Conservation (phyloP, 257 asterid species). For the Marsdenia floribunda region DNA sequence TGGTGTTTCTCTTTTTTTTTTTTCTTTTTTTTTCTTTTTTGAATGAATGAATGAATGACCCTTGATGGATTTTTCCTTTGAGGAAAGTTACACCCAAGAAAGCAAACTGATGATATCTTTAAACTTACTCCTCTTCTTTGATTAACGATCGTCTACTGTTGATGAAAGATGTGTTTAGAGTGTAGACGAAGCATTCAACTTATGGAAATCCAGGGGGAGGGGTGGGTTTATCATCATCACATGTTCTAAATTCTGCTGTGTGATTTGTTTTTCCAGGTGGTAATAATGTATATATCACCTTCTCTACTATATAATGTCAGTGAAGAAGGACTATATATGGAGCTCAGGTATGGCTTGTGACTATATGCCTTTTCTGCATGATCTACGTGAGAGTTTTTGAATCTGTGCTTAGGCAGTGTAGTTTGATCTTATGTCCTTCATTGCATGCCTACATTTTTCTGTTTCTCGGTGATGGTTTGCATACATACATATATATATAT, state of each 20-base stretch:
- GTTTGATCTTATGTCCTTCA: not conserved
- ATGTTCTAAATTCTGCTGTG: not conserved
- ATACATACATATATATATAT: too few species aligned
- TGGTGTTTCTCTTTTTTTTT: not conserved
- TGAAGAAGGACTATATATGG: not conserved
- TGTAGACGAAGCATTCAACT: not conserved
- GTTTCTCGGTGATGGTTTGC: not conserved
- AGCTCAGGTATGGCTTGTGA: not conserved
- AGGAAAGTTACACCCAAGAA: not conserved
- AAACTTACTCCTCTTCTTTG: not conserved
- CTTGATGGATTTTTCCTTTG: not conserved
- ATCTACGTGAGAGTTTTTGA: conserved; percentile 9
- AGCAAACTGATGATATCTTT: not conserved
- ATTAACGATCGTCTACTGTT: not conserved
- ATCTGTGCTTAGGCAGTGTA: not conserved
- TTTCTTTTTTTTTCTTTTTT: not conserved
- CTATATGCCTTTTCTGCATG: not conserved
- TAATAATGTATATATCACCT: not conserved
- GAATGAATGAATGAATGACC: not conserved
- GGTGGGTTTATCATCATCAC: too few species aligned
- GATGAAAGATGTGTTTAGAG: not conserved
- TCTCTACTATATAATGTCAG: too few species aligned
- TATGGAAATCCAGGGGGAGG: not conserved
- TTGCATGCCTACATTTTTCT: conserved; percentile 14
- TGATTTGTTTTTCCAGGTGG: not conserved